These are phyloP conservation scores for Lithohypha guttulata DNA, from an alignment of 2,329 filamentous ascomycete genomes.

Conservation along the genomic window DNA sequence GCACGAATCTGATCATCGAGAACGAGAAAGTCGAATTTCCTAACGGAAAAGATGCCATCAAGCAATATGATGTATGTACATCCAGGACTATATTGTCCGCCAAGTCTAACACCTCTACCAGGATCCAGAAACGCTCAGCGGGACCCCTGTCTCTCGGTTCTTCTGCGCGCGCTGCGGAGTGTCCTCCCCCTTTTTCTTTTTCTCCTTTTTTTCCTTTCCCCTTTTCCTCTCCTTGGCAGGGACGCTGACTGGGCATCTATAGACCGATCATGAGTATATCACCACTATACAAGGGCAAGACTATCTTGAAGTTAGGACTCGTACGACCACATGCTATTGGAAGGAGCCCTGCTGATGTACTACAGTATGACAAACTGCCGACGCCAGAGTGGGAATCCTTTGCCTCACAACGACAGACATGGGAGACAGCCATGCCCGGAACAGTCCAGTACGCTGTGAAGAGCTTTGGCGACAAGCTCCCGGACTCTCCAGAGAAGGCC, in stretches of 20 bases:
- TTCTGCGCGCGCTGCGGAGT: conserved; percentile 39
- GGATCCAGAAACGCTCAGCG: conserved; percentile 37
- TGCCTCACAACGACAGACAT: conserved; percentile 12
- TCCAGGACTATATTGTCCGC: not conserved
- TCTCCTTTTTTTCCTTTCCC: conserved; percentile 9
- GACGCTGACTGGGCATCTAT: not conserved
- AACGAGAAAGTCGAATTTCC: conserved; percentile 35
- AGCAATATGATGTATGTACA: conserved; percentile 27
- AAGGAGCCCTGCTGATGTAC: not conserved
- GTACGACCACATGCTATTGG: conserved; percentile 6
- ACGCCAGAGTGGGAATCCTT: conserved; percentile 20
- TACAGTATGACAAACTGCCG: conserved; percentile 15
- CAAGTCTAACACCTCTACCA: not conserved
- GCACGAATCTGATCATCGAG: conserved; percentile 25
- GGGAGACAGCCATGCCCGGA: conserved; percentile 16
- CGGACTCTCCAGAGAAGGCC: conserved; percentile 3
- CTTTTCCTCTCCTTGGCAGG: not conserved
- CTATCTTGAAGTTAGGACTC: conserved; percentile 42
- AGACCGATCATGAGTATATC: conserved; percentile 40
- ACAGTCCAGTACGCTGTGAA: conserved; percentile 17
- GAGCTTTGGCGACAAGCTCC: conserved; percentile 8
- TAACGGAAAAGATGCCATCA: conserved; percentile 36
- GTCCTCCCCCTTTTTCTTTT: conserved; percentile 25
- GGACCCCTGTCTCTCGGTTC: conserved; percentile 34
- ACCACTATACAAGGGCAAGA: conserved; percentile 30